phyloP scores from a whole-genome alignment of 176 grass and related monocot species.

The Areca catechu region DNA sequence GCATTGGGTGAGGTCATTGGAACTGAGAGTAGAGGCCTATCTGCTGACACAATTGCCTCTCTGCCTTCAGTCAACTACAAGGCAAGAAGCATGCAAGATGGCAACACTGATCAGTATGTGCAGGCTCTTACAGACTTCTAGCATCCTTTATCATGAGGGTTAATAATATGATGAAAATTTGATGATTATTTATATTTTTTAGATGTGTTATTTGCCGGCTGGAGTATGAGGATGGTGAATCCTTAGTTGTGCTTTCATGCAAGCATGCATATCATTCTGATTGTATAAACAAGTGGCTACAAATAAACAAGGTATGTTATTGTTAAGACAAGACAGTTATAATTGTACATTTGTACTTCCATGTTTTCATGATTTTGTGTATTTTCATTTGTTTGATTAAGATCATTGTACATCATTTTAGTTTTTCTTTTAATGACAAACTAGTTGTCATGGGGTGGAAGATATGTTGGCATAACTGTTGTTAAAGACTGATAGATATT shows the following conservation, averaged over 20 bases:
- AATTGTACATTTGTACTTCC: too few relatives aligned
- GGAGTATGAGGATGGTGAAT: slow-evolving; percentile 93
- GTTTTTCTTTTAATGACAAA: too few relatives aligned
- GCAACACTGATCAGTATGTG: slow-evolving; percentile 87
- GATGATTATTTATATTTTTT: slow-evolving; percentile 11
- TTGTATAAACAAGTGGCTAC: slow-evolving; percentile 96
- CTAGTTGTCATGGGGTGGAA: too few relatives aligned
- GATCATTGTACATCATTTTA: too few relatives aligned
- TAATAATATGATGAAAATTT: too few relatives aligned
- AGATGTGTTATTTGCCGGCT: slow-evolving; percentile 95
- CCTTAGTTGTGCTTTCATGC: slow-evolving; percentile 75
- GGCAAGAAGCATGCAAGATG: slow-evolving; percentile 61
- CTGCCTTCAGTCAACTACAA: slow-evolving; percentile 90
- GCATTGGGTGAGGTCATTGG: slow-evolving; percentile 95
- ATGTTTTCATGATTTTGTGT: too few relatives aligned
- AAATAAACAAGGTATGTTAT: slow-evolving; percentile 94
- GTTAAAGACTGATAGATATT: too few relatives aligned
- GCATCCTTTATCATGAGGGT: slow-evolving; percentile 2
- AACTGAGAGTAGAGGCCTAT: slow-evolving; percentile 83
- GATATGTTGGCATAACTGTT: too few relatives aligned
- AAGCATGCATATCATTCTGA: slow-evolving; percentile 85
- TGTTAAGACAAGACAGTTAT: not conserved
- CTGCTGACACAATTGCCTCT: slow-evolving; percentile 75
- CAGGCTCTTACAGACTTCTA: slow-evolving; percentile 22
- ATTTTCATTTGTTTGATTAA: too few relatives aligned